Evolutionary conservation across 1,139 yeast species (phyloP).

Genomic region (Yueomyces sp.): DNA sequence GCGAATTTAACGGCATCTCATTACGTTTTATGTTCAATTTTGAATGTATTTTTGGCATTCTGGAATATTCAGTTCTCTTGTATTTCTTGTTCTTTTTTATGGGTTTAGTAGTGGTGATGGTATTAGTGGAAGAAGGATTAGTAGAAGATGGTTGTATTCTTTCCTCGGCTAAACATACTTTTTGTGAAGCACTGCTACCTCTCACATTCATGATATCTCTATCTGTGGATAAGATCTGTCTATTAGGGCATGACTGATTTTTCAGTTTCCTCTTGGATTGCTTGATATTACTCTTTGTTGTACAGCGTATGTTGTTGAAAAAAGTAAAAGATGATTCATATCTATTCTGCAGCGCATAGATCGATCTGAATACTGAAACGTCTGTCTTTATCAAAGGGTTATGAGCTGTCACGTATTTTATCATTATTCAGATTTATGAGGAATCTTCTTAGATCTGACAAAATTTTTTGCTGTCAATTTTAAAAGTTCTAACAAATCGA

Average conservation of each 20-base stretch:
- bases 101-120: conserved; percentile 1
- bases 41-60: conserved; percentile 20
- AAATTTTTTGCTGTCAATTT: no score
- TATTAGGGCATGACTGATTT: neutral
- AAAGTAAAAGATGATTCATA: conserved; percentile 17
- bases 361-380: neutral
- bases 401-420: neutral
- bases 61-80: conserved; percentile 12
- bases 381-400: neutral
- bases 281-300: conserved; percentile 11
- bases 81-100: conserved; percentile 2
- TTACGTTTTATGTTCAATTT: conserved; percentile 14
- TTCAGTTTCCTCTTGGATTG: conserved; percentile 10
- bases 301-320: conserved; percentile 7
- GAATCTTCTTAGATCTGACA: no score
- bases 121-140: conserved; percentile 1
- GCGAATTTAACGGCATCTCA: conserved; percentile 14
- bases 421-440: neutral
- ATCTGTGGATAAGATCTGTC: no score
- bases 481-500: no score
- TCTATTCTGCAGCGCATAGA: conserved; percentile 3
- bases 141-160: conserved; percentile 1
- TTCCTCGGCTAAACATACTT: neutral
- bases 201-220: no score
- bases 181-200: no score